A percentile compares a stretch with the other conserved stretches of the same genome.
These are phyloP conservation scores for Candida sp. DNA, from an alignment of 1,139 yeast genomes.

Conservation along the genomic window DNA sequence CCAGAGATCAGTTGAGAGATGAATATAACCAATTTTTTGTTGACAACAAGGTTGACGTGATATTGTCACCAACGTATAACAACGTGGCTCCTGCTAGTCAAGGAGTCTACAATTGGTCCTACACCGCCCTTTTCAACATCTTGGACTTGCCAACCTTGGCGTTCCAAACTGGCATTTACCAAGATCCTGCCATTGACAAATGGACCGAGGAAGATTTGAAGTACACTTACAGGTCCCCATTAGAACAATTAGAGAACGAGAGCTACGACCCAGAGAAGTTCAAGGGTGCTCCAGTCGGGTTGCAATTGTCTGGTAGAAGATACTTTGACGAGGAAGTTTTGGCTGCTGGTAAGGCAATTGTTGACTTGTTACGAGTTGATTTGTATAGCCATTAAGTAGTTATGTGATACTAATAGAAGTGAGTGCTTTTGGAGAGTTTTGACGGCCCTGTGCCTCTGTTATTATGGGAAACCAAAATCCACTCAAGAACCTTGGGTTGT, in stretches of 20 bases:
- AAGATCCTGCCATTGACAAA: constrained; percentile 52
- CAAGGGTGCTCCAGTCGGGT: constrained; percentile 44
- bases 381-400: constrained; percentile 17
- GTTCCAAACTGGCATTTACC: constrained; percentile 64
- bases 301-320: constrained; percentile 44
- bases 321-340: constrained; percentile 46
- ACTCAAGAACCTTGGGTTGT: too few relatives aligned
- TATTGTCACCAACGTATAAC: constrained; percentile 69
- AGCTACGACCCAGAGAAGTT: constrained; percentile 36
- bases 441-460: too few relatives aligned
- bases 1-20: constrained; percentile 59
- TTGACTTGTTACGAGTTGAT: constrained; percentile 27
- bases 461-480: too few relatives aligned
- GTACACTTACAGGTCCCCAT: constrained; percentile 39
- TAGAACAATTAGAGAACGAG: constrained; percentile 48
- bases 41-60: constrained; percentile 64
- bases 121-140: constrained; percentile 69
- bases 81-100: constrained; percentile 77
- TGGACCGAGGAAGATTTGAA: constrained; percentile 38
- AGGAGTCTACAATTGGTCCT: constrained; percentile 75
- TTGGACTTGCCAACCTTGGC: constrained; percentile 66
- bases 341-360: constrained; percentile 42
- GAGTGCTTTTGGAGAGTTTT: too few relatives aligned
- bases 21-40: constrained; percentile 56
- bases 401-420: too few relatives aligned